Evolutionary conservation across 345 rosid species (phyloP).

Genomic region (Schrenkiella parvula): DNA sequence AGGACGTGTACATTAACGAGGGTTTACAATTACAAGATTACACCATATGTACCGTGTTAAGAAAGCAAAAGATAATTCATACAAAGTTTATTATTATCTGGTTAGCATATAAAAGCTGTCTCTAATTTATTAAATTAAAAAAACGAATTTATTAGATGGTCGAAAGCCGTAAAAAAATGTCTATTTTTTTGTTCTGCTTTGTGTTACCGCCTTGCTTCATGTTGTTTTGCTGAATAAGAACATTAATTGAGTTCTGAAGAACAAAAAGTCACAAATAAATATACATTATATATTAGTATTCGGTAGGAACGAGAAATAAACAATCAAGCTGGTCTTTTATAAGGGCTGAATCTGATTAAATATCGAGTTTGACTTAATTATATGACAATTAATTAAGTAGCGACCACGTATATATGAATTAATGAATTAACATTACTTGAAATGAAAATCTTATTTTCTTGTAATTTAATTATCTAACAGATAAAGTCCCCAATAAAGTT

Average conservation of each 20-base stretch:
- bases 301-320: conserved; percentile 12
- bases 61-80: too few species aligned
- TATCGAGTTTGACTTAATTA: conserved; percentile 25
- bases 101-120: background rate
- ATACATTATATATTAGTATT: background rate
- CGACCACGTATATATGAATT: background rate
- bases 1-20: background rate
- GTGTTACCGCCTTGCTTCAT: background rate
- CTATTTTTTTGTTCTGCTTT: background rate
- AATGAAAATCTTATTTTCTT: conserved; percentile 7
- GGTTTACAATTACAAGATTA: background rate
- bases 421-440: background rate
- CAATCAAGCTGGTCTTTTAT: background rate
- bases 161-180: background rate
- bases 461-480: conserved; percentile 4
- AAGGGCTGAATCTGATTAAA: conserved; percentile 18
- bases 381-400: background rate
- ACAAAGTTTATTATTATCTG: background rate
- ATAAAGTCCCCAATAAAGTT: conserved; percentile 18
- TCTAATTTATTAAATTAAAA: background rate
- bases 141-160: background rate
- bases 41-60: background rate
- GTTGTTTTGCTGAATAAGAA: conserved; percentile 16
- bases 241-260: background rate
- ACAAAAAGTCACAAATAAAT: conserved; percentile 10